These are phyloP conservation scores for Aspergillus proliferans DNA, from an alignment of 2,329 filamentous ascomycete species.

Conservation along the genomic window DNA sequence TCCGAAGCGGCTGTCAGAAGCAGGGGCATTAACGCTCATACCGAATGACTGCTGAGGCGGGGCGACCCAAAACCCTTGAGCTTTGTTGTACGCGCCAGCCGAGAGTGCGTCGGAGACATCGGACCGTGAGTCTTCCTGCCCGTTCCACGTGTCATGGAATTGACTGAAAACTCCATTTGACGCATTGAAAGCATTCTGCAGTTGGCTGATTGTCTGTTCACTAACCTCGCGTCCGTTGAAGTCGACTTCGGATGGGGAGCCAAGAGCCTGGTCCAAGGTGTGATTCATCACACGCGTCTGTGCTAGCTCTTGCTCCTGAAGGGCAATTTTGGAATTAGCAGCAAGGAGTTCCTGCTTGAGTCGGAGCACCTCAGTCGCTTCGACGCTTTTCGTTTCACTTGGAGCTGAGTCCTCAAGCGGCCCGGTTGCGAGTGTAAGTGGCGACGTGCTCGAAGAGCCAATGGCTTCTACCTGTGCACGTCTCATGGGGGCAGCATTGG, in stretches of 20 bases:
- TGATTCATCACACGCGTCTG: constrained; percentile 56
- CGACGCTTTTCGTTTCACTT: constrained; percentile 17
- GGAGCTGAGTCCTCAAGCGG: constrained; percentile 4
- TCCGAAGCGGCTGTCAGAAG: constrained; percentile 23
- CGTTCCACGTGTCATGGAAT: constrained; percentile 39
- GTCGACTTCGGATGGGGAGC: constrained; percentile 48
- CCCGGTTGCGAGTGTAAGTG: constrained; percentile 11
- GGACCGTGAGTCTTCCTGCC: constrained; percentile 39
- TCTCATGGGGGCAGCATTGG: constrained; percentile 7
- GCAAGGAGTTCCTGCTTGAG: constrained; percentile 53
- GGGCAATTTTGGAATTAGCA: constrained; percentile 52
- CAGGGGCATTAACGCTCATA: constrained; percentile 15
- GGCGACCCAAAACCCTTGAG: constrained; percentile 28
- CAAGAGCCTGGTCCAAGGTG: constrained; percentile 54
- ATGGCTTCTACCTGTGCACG: constrained; percentile 13
- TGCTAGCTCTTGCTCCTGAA: constrained; percentile 56
- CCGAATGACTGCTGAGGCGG: constrained; percentile 23
- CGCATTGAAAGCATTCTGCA: constrained; percentile 50
- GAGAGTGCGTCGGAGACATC: constrained; percentile 41
- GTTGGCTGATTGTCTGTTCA: constrained; percentile 45
- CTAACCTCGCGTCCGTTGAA: constrained; percentile 44
- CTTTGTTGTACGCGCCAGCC: constrained; percentile 35
- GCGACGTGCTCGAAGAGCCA: constrained; percentile 14
- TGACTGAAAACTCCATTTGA: constrained; percentile 39
- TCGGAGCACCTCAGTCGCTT: constrained; percentile 47